Percentiles rank a stretch among this genome's conserved stretches.
Evolutionary conservation across 2,329 filamentous ascomycete genomes (phyloP).

Genomic region (Arthrinium puccinioides): DNA sequence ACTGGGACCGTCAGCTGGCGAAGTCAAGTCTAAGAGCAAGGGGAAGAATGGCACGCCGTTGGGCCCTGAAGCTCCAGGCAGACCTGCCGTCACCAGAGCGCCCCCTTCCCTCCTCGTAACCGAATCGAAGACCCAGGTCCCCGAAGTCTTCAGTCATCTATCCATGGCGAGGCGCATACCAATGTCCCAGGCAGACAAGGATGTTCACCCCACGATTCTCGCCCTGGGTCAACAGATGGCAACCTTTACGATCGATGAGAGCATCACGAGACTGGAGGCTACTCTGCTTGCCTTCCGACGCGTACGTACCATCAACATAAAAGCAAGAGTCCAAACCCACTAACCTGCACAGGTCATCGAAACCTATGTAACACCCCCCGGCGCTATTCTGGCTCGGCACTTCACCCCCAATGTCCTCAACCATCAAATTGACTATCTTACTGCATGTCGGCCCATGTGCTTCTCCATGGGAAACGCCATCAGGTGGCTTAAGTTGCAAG

Average conservation of each 20-base stretch:
- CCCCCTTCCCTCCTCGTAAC: constrained; percentile 28
- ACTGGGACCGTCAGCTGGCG: constrained; percentile 27
- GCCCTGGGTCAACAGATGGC: constrained; percentile 85
- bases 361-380: constrained; percentile 82
- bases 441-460: constrained; percentile 88
- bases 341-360: constrained; percentile 62
- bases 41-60: constrained; percentile 30
- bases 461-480: constrained; percentile 98
- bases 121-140: constrained; percentile 58
- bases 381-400: constrained; percentile 80
- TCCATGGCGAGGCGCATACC: constrained; percentile 56
- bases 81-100: constrained; percentile 23
- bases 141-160: constrained; percentile 75
- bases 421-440: constrained; percentile 91
- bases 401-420: constrained; percentile 86
- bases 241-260: constrained; percentile 81
- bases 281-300: constrained; percentile 86
- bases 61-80: constrained; percentile 17
- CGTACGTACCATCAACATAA: constrained; percentile 34
- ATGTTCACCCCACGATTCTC: constrained; percentile 81
- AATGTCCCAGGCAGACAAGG: constrained; percentile 55
- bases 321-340: neutral
- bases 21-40: constrained; percentile 44
- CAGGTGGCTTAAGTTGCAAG: constrained; percentile 85
- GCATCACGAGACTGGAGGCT: constrained; percentile 78